Evolutionary conservation across 2,329 filamentous ascomycete species (phyloP), one percentile per base, ranked within the genome.

Genomic region (Exophiala aquamarina): DNA sequence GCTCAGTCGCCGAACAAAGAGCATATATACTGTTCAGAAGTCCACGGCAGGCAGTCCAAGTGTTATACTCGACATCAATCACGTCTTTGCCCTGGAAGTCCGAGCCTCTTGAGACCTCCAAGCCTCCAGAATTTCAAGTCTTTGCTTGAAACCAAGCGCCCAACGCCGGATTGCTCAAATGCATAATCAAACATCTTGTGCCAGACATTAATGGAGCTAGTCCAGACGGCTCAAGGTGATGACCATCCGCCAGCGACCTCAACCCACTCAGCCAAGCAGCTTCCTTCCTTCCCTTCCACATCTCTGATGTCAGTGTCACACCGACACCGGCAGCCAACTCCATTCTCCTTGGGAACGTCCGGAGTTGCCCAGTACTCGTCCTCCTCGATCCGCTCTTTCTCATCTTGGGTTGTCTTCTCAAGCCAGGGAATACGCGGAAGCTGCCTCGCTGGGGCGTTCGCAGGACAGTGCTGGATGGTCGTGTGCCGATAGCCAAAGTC

Each of bases 401-500:
- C 85, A 57, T 95, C 87, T 11, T 77, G 61, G 0, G 88, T 94
- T 13, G 88, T 93, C 73, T 72, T 82, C 68, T 96, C 90, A 13
- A 95, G 81, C 65, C 77, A 96, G 1, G 89, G 89, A 42, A 83
- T 78, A 47, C 89, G 82, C 3, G 86, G 82, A 34, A 95, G 78
- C 70, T 98, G 93, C 38, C 88, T 84, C 10, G 86, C 84, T 0
- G 92, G 93, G 2, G 93, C 93, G 64, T 98, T 98, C 44, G 91
- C 90, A 1, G 93, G 93, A 63, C 93, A 98, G 70, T 98, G 93
- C 71, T 97, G 92, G 64, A 98, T 98, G 3, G 93, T 98, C 5
- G 93, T 98, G 70, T 98, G 93, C 63, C 93, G 83, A 73, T 98
- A 98, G 45, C 93, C 93, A 70, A 97, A 92, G 68, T 98, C 93